A percentile compares a stretch with the other conserved stretches of the same genome.
Evolutionary conservation across 495 filamentous ascomycete species (phyloP).

Genomic region (Lasiosphaeria hispida): DNA sequence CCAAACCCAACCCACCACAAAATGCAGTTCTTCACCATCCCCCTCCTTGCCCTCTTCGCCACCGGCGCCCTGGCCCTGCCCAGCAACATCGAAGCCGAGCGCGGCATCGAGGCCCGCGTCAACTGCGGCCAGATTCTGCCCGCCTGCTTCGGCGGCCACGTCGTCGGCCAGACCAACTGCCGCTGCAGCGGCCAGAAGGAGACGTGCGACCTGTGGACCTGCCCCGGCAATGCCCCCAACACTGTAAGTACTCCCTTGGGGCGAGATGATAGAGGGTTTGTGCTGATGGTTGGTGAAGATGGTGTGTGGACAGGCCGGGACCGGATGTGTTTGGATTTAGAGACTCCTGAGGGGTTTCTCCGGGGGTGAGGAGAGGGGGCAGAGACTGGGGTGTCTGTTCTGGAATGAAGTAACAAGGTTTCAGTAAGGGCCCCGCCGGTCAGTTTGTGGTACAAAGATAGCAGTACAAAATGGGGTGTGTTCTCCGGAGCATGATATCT

Average conservation of each 20-base stretch:
- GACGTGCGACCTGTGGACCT: constrained; percentile 17
- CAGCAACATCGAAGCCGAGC: not conserved
- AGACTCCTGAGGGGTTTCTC: too few relatives aligned
- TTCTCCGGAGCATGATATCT: too few relatives aligned
- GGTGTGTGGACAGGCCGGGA: constrained; percentile 14
- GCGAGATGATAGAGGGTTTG: not conserved
- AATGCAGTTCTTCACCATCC: not conserved
- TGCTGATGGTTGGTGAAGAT: constrained; percentile 4
- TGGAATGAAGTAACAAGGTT: too few relatives aligned
- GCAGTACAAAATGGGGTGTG: too few relatives aligned
- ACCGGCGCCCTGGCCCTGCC: constrained; percentile 10
- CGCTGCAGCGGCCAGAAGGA: constrained; percentile 16
- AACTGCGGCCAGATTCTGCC: constrained; percentile 13
- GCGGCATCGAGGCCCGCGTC: constrained; percentile 4
- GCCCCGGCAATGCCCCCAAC: constrained; percentile 9
- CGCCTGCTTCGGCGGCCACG: constrained; percentile 9
- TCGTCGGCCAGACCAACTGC: constrained; percentile 16
- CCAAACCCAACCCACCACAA: too few relatives aligned
- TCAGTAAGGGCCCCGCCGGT: too few relatives aligned
- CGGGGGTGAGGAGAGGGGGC: too few relatives aligned
- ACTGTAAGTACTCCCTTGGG: constrained; percentile 5
- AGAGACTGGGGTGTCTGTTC: too few relatives aligned
- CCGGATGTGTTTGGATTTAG: constrained; percentile 18
- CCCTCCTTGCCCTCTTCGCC: not conserved
- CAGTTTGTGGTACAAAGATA: too few relatives aligned